phyloP scores from a whole-genome alignment of 352 stramenopile species.

The Pythium plurisporium region DNA sequence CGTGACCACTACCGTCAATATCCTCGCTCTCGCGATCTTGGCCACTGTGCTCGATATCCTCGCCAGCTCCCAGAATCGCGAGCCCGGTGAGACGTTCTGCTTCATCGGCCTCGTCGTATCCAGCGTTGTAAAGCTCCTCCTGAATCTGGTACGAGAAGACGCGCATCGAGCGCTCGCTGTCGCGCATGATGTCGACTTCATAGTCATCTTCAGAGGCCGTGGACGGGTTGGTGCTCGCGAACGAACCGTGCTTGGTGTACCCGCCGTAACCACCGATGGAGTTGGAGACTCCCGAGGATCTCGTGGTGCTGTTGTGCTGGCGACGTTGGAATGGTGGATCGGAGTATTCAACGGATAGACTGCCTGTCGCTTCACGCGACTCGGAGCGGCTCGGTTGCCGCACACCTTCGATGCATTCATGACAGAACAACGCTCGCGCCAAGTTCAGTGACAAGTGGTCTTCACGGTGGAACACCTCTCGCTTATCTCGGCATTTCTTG shows the following conservation, averaged over 20 bases:
- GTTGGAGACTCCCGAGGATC: no score
- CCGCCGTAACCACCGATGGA: background rate
- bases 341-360: background rate
- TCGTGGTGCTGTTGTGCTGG: no score
- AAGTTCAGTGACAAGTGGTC: background rate
- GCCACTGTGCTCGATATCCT: background rate
- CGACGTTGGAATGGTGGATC: no score
- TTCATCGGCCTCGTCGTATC: background rate
- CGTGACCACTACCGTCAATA: background rate
- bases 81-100: background rate
- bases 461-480: constrained; percentile 3
- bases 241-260: background rate
- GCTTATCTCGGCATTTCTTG: constrained; percentile 13
- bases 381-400: background rate
- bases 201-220: background rate
- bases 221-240: background rate
- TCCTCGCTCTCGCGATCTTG: background rate
- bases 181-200: background rate
- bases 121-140: background rate
- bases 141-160: background rate
- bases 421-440: constrained; percentile 5
- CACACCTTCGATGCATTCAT: constrained; percentile 7
- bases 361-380: no score
- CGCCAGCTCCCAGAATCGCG: background rate
- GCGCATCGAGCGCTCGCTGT: background rate